Conservation (phyloP, 2,329 filamentous ascomycete species). For the Xylariaceae sp. region DNA sequence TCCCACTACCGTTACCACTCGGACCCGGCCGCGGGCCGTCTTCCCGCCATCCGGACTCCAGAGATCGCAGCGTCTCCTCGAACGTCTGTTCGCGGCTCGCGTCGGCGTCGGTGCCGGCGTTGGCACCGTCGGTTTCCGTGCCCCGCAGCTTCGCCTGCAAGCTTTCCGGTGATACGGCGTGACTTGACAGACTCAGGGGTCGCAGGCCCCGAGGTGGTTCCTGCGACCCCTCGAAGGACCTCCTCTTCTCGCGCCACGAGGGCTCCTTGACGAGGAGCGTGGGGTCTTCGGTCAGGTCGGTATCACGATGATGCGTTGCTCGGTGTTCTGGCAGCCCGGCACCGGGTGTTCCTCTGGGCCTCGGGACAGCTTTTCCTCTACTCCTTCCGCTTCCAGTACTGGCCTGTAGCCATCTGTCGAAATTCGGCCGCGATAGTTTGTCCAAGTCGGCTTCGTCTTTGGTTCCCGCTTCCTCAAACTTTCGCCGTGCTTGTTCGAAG, state of each 20-base stretch:
- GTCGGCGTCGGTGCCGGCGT: background rate
- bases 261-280: slow-evolving; percentile 1
- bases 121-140: background rate
- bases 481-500: background rate
- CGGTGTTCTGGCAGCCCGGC: background rate
- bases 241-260: slow-evolving; percentile 15
- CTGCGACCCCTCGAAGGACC: slow-evolving; percentile 12
- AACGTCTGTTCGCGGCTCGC: slow-evolving; percentile 7
- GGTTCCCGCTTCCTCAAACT: background rate
- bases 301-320: background rate
- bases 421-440: slow-evolving; percentile 1
- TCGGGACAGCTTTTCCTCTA: slow-evolving; percentile 1
- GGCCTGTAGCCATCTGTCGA: slow-evolving; percentile 19
- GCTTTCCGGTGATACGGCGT: slow-evolving; percentile 15
- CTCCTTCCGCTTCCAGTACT: slow-evolving; percentile 16
- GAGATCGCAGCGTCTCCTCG: slow-evolving; percentile 12
- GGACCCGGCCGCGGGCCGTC: background rate
- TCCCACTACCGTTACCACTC: background rate
- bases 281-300: background rate
- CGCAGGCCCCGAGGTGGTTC: slow-evolving; percentile 16
- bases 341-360: background rate
- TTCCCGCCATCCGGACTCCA: slow-evolving; percentile 13
- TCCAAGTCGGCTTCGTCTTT: background rate
- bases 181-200: slow-evolving; percentile 21
- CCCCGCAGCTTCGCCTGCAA: slow-evolving; percentile 5